Percentiles rank a stretch among this genome's conserved stretches.
These are phyloP conservation scores for Daedalea quercina DNA, from an alignment of 768 basidiomycete species.

Conservation along the genomic window DNA sequence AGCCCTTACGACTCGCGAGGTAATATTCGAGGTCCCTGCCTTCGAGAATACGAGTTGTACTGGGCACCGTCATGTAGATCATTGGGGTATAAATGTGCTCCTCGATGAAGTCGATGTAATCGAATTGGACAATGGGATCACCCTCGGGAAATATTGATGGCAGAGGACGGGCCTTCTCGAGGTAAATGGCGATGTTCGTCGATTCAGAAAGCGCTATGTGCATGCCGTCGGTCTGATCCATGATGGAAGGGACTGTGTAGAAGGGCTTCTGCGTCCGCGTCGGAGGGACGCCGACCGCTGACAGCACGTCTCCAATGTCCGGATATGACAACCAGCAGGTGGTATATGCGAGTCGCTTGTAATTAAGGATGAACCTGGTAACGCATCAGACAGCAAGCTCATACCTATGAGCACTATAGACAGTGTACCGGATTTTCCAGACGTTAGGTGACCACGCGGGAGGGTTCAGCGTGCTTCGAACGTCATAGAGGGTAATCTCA, in stretches of 20 bases:
- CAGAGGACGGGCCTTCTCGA: background rate
- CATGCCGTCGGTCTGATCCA: background rate
- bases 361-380: background rate
- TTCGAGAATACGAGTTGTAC: background rate
- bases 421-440: background rate
- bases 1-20: background rate
- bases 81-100: background rate
- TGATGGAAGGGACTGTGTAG: constrained; percentile 1
- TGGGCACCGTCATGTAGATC: background rate
- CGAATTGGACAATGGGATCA: background rate
- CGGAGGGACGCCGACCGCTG: background rate
- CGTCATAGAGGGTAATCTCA: background rate
- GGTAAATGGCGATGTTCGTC: background rate
- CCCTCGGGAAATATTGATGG: background rate
- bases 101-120: background rate
- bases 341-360: background rate
- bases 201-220: background rate
- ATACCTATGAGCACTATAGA: background rate
- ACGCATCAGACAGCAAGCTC: background rate
- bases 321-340: constrained; percentile 1
- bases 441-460: constrained; percentile 4
- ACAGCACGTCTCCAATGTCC: background rate
- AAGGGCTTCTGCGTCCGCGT: constrained; percentile 1
- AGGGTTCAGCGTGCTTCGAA: background rate
- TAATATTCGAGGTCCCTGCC: constrained; percentile 2